A percentile compares a stretch with the other conserved stretches of the same genome.
These are phyloP conservation scores for Alternaria dauci DNA, from an alignment of 2,329 filamentous ascomycete genomes.

Conservation along the genomic window DNA sequence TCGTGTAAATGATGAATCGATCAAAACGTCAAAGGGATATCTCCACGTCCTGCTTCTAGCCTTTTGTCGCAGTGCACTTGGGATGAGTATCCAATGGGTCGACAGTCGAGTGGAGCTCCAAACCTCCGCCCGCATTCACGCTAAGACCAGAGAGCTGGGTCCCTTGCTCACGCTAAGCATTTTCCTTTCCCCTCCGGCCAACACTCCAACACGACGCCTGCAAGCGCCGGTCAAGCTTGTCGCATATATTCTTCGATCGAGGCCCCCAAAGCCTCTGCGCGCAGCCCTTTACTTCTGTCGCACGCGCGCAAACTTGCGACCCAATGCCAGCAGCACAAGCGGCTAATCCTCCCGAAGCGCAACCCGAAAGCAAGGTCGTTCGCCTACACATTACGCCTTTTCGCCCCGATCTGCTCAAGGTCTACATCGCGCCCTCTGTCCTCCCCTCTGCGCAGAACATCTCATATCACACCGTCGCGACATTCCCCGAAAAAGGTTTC, in stretches of 20 bases:
- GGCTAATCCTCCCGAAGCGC: slow-evolving; percentile 29
- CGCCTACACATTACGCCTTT: slow-evolving; percentile 91
- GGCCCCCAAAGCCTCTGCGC: slow-evolving; percentile 4
- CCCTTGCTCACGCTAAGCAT: slow-evolving; percentile 42
- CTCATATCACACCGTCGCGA: slow-evolving; percentile 86
- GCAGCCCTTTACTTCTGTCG: slow-evolving; percentile 16
- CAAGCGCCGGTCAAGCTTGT: slow-evolving; percentile 19
- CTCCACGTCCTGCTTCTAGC: neutral
- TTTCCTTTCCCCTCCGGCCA: slow-evolving; percentile 41
- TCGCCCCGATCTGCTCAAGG: slow-evolving; percentile 74
- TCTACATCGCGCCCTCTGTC: slow-evolving; percentile 74
- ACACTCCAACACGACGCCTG: slow-evolving; percentile 24
- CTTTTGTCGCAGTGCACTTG: neutral
- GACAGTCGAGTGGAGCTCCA: slow-evolving; percentile 18
- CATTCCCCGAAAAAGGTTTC: slow-evolving; percentile 89
- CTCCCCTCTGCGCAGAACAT: slow-evolving; percentile 75
- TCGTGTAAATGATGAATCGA: neutral
- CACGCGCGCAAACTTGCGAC: slow-evolving; percentile 28
- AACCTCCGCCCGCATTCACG: slow-evolving; percentile 25
- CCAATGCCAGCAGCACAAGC: slow-evolving; percentile 47
- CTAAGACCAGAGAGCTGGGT: slow-evolving; percentile 26
- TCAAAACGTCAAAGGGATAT: neutral
- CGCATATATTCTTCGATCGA: slow-evolving; percentile 2
- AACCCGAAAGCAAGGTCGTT: slow-evolving; percentile 36
- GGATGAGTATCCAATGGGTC: neutral